These are phyloP conservation scores for Wickerhamiella allomyrinae DNA, from an alignment of 805 yeast genomes.

Conservation along the genomic window DNA sequence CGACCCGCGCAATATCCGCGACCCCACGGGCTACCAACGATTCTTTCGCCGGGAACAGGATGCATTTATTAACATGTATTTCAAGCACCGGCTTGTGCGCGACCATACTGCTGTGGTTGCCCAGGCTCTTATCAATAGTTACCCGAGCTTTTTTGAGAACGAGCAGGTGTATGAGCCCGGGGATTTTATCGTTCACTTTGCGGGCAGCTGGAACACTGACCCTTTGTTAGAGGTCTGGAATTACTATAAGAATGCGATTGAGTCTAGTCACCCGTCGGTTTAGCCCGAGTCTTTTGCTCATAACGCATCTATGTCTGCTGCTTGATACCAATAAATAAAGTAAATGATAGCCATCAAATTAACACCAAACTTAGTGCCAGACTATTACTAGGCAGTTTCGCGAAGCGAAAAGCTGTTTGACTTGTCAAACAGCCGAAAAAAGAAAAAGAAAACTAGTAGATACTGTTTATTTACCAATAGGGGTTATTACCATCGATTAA, in stretches of 20 bases:
- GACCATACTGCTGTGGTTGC: conserved; percentile 21
- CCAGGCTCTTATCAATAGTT: conserved; percentile 21
- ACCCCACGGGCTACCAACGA: conserved; percentile 1
- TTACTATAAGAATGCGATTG: not conserved
- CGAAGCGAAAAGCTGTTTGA: too few relatives aligned
- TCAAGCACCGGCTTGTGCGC: conserved; percentile 12
- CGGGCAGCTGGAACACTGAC: conserved; percentile 13
- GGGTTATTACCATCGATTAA: too few relatives aligned
- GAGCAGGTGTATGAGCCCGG: conserved; percentile 11
- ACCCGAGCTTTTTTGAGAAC: conserved; percentile 7
- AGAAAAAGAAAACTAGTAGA: too few relatives aligned
- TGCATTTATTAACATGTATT: conserved; percentile 13
- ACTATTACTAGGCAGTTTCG: too few relatives aligned
- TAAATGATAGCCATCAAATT: too few relatives aligned
- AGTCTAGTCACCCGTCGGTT: too few relatives aligned
- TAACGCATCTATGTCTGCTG: too few relatives aligned
- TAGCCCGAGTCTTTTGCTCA: too few relatives aligned
- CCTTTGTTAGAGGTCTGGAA: not conserved
- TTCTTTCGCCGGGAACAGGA: conserved; percentile 19
- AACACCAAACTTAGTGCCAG: too few relatives aligned
- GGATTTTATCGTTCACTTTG: conserved; percentile 22
- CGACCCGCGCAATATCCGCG: conserved; percentile 12
- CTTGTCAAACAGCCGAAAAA: too few relatives aligned
- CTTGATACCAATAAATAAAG: too few relatives aligned
- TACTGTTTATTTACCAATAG: too few relatives aligned